phyloP scores from a whole-genome alignment of 345 rosid species.

The Ailanthus altissimus region DNA sequence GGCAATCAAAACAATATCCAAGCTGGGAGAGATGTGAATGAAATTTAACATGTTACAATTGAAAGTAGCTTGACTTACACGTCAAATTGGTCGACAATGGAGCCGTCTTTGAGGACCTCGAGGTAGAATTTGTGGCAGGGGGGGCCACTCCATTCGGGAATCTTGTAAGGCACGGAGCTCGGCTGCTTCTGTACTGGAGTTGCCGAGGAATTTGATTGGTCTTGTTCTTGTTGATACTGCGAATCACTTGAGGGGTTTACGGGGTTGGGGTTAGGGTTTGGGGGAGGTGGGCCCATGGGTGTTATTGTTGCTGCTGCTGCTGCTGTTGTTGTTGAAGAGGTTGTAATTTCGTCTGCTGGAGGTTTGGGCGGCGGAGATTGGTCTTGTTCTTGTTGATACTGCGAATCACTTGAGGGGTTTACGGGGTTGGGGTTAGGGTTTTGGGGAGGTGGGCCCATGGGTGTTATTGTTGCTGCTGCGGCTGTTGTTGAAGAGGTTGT shows the following conservation, averaged over 20 bases:
- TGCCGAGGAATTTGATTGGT: slow-evolving; percentile 14
- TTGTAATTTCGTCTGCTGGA: slow-evolving; percentile 3
- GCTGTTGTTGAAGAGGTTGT: slow-evolving; percentile 10
- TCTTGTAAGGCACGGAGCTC: slow-evolving; percentile 64
- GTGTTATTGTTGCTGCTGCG: slow-evolving; percentile 21
- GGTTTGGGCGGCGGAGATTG: slow-evolving; percentile 15
- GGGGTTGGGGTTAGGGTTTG: slow-evolving; percentile 35
- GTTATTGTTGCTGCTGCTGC: slow-evolving; percentile 23
- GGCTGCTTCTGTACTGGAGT: slow-evolving; percentile 25
- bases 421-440: slow-evolving; percentile 33
- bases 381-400: slow-evolving; percentile 2
- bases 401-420: slow-evolving; percentile 11
- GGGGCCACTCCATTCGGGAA: slow-evolving; percentile 90
- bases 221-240: slow-evolving; percentile 5
- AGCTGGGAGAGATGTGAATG: no score
- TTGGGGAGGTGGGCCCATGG: slow-evolving; percentile 66
- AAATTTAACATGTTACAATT: not conserved
- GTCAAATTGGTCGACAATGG: slow-evolving; percentile 57
- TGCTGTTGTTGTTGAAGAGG: slow-evolving; percentile 12
- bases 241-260: slow-evolving; percentile 13
- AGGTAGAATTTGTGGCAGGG: slow-evolving; percentile 63
- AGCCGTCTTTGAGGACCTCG: slow-evolving; percentile 88
- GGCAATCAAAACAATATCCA: not conserved
- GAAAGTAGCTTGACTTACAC: slow-evolving; percentile 43
- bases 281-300: slow-evolving; percentile 64